A percentile compares a stretch with the other conserved stretches of the same genome.
phyloP scores from a whole-genome alignment of 148 eudicot genomes.

The Camellia lanceoleosa region DNA sequence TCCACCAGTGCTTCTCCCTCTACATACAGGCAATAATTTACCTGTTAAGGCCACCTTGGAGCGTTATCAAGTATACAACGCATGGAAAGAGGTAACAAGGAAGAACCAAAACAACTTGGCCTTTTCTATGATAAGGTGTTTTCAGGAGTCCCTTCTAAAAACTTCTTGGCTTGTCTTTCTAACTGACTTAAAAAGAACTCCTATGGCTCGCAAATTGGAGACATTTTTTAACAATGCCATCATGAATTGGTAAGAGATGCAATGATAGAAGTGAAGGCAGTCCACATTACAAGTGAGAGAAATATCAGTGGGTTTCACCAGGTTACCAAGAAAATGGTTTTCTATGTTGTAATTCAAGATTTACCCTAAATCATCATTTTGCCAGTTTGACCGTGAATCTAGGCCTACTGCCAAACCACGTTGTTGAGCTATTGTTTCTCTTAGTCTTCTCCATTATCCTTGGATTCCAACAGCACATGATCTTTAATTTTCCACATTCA shows the following conservation, averaged over 20 bases:
- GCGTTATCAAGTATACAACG: not conserved
- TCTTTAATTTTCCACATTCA: not conserved
- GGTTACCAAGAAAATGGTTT: not conserved
- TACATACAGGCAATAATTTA: not conserved
- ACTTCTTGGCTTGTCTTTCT: too few relatives aligned
- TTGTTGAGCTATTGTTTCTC: not conserved
- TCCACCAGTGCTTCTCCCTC: not conserved
- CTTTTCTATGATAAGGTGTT: too few relatives aligned
- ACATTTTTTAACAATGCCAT: too few relatives aligned
- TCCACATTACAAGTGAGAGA: not conserved
- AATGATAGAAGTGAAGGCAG: not conserved
- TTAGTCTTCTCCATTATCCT: not conserved
- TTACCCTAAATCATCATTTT: not conserved
- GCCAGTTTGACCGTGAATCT: not conserved
- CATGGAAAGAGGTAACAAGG: not conserved
- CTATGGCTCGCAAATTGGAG: too few relatives aligned
- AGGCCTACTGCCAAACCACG: not conserved
- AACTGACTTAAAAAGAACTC: too few relatives aligned
- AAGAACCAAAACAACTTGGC: too few relatives aligned
- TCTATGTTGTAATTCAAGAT: not conserved
- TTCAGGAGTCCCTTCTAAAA: too few relatives aligned
- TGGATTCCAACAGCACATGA: not conserved
- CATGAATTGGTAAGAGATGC: not conserved
- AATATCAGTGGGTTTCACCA: not conserved
- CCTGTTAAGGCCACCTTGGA: not conserved